These are phyloP conservation scores for Hyphochytrium catenoides DNA, from an alignment of 352 stramenopile species.

Conservation along the genomic window DNA sequence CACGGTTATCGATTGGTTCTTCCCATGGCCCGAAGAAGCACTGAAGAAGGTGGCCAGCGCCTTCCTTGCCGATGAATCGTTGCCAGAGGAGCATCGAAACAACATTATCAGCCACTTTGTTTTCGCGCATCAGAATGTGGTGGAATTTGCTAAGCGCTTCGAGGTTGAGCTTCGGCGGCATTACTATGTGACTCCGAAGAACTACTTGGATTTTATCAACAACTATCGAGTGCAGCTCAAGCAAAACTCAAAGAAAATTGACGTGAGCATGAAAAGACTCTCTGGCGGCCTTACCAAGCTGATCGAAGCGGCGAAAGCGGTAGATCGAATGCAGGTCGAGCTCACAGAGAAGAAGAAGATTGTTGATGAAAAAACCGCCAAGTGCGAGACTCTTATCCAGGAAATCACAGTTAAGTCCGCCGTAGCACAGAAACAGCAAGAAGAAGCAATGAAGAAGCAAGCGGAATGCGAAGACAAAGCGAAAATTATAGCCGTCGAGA, in stretches of 20 bases:
- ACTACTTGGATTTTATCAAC: conserved; percentile 83
- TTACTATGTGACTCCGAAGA: conserved; percentile 93
- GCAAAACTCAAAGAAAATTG: conserved; percentile 65
- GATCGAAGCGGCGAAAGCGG: conserved; percentile 67
- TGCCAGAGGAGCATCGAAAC: conserved; percentile 50
- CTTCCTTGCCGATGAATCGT: conserved; percentile 72
- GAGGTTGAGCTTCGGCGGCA: conserved; percentile 63
- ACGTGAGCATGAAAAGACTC: conserved; percentile 60
- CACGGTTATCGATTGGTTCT: conserved; percentile 89
- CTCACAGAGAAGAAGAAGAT: conserved; percentile 80
- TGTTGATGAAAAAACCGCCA: conserved; percentile 78
- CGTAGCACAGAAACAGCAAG: conserved; percentile 70
- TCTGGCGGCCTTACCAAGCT: conserved; percentile 78
- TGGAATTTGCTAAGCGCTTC: conserved; percentile 66
- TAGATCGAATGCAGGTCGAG: conserved; percentile 80
- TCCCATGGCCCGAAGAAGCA: conserved; percentile 78
- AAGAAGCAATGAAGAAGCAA: conserved; percentile 65
- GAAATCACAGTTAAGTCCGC: conserved; percentile 79
- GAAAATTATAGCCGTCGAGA: conserved; percentile 68
- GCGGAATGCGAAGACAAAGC: conserved; percentile 68
- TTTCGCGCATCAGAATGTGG: conserved; percentile 66
- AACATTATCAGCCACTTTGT: conserved; percentile 69
- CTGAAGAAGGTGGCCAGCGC: conserved; percentile 73
- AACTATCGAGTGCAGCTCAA: conserved; percentile 77
- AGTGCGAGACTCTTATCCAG: conserved; percentile 75